Evolutionary conservation across 164 flowering plant genomes (phyloP).

Genomic region (Cinnamomum micranthum): DNA sequence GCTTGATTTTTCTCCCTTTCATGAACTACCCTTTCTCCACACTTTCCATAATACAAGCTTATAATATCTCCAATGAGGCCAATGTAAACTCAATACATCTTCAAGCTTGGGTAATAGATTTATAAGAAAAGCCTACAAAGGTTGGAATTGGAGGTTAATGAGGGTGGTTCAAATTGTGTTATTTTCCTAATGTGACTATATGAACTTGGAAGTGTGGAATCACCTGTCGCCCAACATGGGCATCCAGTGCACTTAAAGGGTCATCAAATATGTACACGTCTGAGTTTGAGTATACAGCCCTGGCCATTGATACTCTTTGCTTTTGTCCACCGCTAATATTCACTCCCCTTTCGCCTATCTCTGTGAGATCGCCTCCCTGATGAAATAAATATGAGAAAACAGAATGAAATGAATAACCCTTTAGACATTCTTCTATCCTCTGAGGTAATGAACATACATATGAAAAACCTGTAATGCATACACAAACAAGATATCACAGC

Average conservation of each 20-base stretch:
- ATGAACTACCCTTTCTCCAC: background rate
- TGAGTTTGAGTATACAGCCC: slow-evolving; percentile 91
- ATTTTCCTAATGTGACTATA: background rate
- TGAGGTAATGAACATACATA: background rate
- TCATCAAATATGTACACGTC: slow-evolving; percentile 97
- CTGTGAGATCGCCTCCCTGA: slow-evolving; percentile 99
- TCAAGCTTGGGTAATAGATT: background rate
- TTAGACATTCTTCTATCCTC: background rate
- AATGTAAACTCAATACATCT: too few relatives aligned
- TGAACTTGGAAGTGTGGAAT: slow-evolving; percentile 2
- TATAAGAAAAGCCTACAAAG: background rate
- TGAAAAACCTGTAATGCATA: background rate
- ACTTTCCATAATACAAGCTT: background rate
- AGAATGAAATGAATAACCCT: background rate
- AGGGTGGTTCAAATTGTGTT: background rate
- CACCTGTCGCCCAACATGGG: slow-evolving; percentile 97
- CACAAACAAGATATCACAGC: background rate
- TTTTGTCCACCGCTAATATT: slow-evolving; percentile 99
- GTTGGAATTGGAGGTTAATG: background rate
- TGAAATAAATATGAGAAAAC: slow-evolving; percentile 3
- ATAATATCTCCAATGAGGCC: background rate
- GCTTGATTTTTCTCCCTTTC: background rate
- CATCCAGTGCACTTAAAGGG: slow-evolving; percentile 97
- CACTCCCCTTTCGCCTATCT: slow-evolving; percentile 98
- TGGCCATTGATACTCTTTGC: slow-evolving; percentile 98